Evolutionary conservation across 2,329 filamentous ascomycete genomes (phyloP), one percentile per base, ranked within the genome.

Genomic region (Claviceps monticola): DNA sequence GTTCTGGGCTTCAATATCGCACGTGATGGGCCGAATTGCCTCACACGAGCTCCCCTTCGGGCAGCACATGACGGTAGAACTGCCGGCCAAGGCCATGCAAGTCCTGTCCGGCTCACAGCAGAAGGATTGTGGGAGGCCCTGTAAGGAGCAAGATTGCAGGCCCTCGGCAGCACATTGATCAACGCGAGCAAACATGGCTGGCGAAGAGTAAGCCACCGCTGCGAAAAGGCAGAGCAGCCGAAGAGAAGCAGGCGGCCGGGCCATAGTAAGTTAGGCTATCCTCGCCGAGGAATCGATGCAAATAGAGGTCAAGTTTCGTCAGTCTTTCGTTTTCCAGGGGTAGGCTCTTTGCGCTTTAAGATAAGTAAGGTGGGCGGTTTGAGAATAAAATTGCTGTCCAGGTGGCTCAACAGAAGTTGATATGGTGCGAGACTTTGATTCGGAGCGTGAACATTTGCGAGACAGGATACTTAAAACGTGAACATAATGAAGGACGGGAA

Each of bases 1-100:
- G 58, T 88, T 77, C 61, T 88, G 82, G 45, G 76, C 70, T 6
- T 62, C 63, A 51, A 83, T 60, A 56, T 86, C 75, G 71, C 85
- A 89, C 41, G 73, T 73, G 54, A 88, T 82, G 34, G 82, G 72
- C 57, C 73, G 61, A 58, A 90, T 84, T 47, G 64, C 71, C n/a
- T 67, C 58, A 68, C 86, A 90, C 59, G 73, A 71, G 38, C 59
- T 60, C 38, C 73, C 77, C 1, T 64, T 56, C 1, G 84, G 84
- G 62, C 86, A 90, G 70, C 86, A 90, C 48, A 89, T 69, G 14
- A 83, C 74, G 0, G 84, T 86, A 5, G 82, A 83, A 45, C 73
- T 69, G n/a, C 70, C 78, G 11, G 82, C 82, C 46, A 89, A 74
- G 1, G 73, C 59, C 42, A 79, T 69, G 66, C 86, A 90, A 2